These are phyloP conservation scores for Trichosporon sp. DNA, from an alignment of 1,284 basidiomycete genomes.

Conservation along the genomic window DNA sequence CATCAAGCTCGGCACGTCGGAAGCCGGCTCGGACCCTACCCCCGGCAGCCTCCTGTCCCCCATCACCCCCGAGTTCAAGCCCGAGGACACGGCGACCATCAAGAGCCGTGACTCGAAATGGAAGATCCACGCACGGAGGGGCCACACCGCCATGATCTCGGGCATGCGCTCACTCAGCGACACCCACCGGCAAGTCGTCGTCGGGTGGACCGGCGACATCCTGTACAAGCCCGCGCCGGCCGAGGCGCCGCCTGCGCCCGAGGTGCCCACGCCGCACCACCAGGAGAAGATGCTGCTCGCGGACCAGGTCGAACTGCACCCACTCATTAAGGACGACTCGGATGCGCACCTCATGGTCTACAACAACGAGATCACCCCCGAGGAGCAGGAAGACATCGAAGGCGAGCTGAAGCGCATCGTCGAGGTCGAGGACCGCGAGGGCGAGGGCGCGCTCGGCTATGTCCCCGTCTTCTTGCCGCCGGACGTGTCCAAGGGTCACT, in stretches of 20 bases:
- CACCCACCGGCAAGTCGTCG: constrained; percentile 81
- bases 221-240: constrained; percentile 36
- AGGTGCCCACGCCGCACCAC: not conserved
- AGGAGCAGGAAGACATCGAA: constrained; percentile 62
- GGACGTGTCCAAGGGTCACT: constrained; percentile 84
- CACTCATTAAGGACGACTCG: constrained; percentile 1
- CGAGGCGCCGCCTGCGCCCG: not conserved
- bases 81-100: constrained; percentile 38
- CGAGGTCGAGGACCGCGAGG: constrained; percentile 55
- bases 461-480: constrained; percentile 91
- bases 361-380: constrained; percentile 55
- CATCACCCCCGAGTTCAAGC: constrained; percentile 48
- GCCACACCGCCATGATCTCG: constrained; percentile 91
- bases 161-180: constrained; percentile 79
- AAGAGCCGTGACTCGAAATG: constrained; percentile 54
- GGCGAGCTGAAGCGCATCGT: constrained; percentile 60
- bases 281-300: constrained; percentile 18
- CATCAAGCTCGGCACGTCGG: constrained; percentile 29
- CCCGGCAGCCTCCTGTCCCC: constrained; percentile 35
- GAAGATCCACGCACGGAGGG: constrained; percentile 75
- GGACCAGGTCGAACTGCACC: constrained; percentile 25
- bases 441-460: constrained; percentile 62
- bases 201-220: constrained; percentile 93
- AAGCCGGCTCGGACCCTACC: constrained; percentile 14
- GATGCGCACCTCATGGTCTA: constrained; percentile 48